A percentile compares a stretch with the other conserved stretches of the same genome.
These are phyloP conservation scores for Austroboletus niveus DNA, from an alignment of 1,284 basidiomycete genomes.

Conservation along the genomic window DNA sequence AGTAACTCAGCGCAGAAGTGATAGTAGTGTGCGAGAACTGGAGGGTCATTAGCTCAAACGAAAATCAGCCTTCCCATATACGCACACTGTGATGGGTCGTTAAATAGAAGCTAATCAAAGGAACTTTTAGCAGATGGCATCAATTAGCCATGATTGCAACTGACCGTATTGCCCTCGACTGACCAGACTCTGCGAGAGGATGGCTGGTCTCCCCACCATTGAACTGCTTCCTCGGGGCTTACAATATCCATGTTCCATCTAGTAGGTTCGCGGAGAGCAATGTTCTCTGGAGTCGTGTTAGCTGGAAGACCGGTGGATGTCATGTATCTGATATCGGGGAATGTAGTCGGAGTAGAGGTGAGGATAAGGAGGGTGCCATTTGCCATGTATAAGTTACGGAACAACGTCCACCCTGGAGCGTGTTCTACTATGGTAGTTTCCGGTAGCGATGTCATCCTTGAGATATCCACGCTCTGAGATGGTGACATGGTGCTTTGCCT, in stretches of 20 bases:
- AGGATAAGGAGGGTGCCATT: slow-evolving; percentile 72
- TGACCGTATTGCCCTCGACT: slow-evolving; percentile 68
- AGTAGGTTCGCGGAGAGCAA: slow-evolving; percentile 63
- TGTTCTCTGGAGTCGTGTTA: slow-evolving; percentile 60
- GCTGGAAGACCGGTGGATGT: slow-evolving; percentile 67
- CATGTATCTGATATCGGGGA: slow-evolving; percentile 65
- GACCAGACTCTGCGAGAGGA: slow-evolving; percentile 50
- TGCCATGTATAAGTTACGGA: slow-evolving; percentile 75
- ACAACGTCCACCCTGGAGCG: slow-evolving; percentile 79
- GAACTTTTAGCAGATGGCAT: neutral
- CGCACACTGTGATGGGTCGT: slow-evolving; percentile 62
- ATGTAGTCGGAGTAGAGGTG: slow-evolving; percentile 44
- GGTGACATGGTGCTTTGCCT: neutral
- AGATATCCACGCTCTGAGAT: slow-evolving; percentile 2
- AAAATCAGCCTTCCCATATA: neutral
- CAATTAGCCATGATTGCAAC: slow-evolving; percentile 19
- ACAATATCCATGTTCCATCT: slow-evolving; percentile 59
- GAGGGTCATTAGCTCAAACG: slow-evolving; percentile 2
- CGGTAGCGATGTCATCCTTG: slow-evolving; percentile 34
- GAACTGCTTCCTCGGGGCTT: slow-evolving; percentile 55
- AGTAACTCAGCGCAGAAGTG: slow-evolving; percentile 80
- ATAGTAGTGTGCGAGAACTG: slow-evolving; percentile 77
- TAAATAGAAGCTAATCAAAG: slow-evolving; percentile 49
- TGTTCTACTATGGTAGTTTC: slow-evolving; percentile 58
- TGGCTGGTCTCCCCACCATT: slow-evolving; percentile 53